Evolutionary conservation across 306 rosid species (phyloP).

Genomic region (Malus sylvestris): DNA sequence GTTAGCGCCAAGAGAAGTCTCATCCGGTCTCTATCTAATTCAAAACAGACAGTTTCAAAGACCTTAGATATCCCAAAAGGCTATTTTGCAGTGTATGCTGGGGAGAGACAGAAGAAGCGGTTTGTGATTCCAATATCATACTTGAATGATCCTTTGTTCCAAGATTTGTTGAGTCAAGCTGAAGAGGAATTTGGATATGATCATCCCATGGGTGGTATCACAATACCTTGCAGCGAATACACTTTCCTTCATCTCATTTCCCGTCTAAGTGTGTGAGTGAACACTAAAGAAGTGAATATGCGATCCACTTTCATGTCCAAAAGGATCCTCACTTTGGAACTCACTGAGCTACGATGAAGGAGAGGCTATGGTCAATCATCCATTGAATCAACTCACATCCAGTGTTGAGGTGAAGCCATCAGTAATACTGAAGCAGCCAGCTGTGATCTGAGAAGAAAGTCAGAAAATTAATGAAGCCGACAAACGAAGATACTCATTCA

Average conservation of each 20-base stretch:
- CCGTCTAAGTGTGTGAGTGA: too few species aligned
- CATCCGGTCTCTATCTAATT: neutral
- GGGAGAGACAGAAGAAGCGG: slow-evolving; percentile 25
- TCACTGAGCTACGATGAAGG: neutral
- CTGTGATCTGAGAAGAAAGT: neutral
- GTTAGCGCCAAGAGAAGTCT: slow-evolving; percentile 5
- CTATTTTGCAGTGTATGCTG: slow-evolving; percentile 34
- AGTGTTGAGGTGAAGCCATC: neutral
- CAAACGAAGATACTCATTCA: neutral
- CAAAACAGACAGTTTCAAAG: slow-evolving; percentile 4
- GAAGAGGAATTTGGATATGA: slow-evolving; percentile 41
- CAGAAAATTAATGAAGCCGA: too few species aligned
- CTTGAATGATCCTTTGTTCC: slow-evolving; percentile 35
- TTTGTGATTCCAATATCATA: slow-evolving; percentile 32
- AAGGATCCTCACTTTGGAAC: neutral
- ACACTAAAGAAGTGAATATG: slow-evolving; percentile 22
- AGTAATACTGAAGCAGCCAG: neutral
- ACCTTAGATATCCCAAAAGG: slow-evolving; percentile 33
- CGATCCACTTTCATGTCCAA: neutral
- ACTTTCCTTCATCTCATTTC: slow-evolving; percentile 25
- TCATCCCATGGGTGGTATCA: slow-evolving; percentile 45
- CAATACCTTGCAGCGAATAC: slow-evolving; percentile 40
- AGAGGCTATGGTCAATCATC: slow-evolving; percentile 6
- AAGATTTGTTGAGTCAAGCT: slow-evolving; percentile 21
- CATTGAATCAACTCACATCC: neutral